Percentiles rank a stretch among this genome's conserved stretches.
phyloP scores from a whole-genome alignment of 768 basidiomycete species.

The Pluteus cervinus region DNA sequence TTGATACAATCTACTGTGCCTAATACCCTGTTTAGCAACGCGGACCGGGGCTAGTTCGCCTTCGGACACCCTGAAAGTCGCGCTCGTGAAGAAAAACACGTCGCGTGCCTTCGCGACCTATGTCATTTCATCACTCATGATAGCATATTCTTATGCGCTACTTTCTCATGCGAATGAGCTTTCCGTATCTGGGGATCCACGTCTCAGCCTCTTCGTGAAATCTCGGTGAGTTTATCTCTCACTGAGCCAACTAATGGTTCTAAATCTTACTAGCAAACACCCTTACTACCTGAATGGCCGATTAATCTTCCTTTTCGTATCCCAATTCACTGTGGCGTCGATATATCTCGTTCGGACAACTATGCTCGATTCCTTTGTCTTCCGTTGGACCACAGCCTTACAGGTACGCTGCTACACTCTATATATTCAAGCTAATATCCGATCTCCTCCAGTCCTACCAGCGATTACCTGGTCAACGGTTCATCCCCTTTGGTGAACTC shows the following conservation, averaged over 20 bases:
- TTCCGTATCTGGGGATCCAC: conserved; percentile 27
- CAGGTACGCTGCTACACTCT: not conserved
- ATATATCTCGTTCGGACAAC: conserved; percentile 50
- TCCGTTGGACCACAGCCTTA: conserved; percentile 29
- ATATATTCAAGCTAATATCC: too few relatives aligned
- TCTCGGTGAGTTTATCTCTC: conserved; percentile 43
- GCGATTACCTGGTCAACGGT: too few relatives aligned
- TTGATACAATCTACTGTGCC: not conserved
- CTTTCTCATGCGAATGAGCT: conserved; percentile 29
- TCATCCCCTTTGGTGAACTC: conserved; percentile 14
- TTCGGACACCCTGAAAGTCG: conserved; percentile 35
- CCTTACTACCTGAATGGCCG: conserved; percentile 70
- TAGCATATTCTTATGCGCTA: conserved; percentile 37
- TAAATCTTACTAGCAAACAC: conserved; percentile 47
- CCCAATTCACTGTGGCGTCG: conserved; percentile 42
- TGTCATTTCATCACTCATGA: conserved; percentile 35
- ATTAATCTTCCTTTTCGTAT: conserved; percentile 50
- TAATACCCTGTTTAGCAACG: conserved; percentile 25
- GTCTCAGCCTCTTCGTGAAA: conserved; percentile 54
- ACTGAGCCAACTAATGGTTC: not conserved
- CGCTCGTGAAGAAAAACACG: conserved; percentile 42
- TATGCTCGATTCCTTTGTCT: conserved; percentile 57
- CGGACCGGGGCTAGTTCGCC: conserved; percentile 48
- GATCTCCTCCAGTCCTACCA: too few relatives aligned
- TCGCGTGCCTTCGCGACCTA: conserved; percentile 41